Evolutionary conservation across 2,329 filamentous ascomycete species (phyloP).

Genomic region (Cadophora luteo-olivacea): DNA sequence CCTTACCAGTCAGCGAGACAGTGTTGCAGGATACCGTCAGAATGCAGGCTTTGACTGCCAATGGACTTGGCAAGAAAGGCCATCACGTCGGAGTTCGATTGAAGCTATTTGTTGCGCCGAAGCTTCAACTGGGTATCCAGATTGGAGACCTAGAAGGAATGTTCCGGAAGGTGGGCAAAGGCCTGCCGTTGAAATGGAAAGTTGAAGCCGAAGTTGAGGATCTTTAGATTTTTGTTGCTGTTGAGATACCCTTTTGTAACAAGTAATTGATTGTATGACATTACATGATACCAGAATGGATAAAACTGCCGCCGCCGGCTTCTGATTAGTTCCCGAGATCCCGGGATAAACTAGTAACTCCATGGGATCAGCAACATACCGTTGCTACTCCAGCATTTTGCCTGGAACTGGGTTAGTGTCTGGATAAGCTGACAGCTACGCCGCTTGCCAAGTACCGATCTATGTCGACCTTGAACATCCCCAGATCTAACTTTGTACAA

Average conservation of each 20-base stretch:
- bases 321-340: not conserved
- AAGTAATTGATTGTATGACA: not conserved
- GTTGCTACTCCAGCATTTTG: no score
- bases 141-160: conserved; percentile 44
- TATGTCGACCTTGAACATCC: not conserved
- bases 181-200: conserved; percentile 52
- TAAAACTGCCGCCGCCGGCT: no score
- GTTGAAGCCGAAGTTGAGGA: conserved; percentile 37
- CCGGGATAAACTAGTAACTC: not conserved
- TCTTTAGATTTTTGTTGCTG: not conserved
- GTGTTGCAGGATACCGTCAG: conserved; percentile 11
- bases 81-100: conserved; percentile 45
- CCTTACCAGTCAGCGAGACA: conserved; percentile 21
- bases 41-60: conserved; percentile 14
- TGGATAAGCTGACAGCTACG: conserved; percentile 4
- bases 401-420: not conserved
- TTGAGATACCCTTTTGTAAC: conserved; percentile 2
- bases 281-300: not conserved
- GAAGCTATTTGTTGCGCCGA: conserved; percentile 45
- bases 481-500: not conserved
- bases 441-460: not conserved
- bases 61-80: conserved; percentile 34
- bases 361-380: no score
- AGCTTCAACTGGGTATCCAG: conserved; percentile 24
- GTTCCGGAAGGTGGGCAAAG: conserved; percentile 60